A percentile compares a stretch with the other conserved stretches of the same genome.
These are phyloP conservation scores for Argentina anserina DNA, from an alignment of 306 rosid species.

Conservation along the genomic window DNA sequence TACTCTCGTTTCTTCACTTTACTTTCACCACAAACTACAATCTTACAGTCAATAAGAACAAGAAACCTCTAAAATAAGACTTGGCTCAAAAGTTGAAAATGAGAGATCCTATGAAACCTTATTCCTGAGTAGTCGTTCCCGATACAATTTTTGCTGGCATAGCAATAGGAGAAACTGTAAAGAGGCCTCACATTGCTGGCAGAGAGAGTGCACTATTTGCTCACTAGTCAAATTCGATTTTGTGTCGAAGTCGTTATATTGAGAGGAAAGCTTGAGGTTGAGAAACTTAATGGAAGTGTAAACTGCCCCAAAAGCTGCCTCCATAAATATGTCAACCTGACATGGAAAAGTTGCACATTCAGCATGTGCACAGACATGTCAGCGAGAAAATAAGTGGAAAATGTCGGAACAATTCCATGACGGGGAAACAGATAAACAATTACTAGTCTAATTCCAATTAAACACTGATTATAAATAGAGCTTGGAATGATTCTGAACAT, in stretches of 20 bases:
- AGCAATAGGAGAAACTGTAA: conserved; percentile 82
- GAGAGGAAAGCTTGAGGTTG: conserved; percentile 45
- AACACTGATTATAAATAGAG: conserved; percentile 12
- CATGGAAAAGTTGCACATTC: conserved; percentile 33
- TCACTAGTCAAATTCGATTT: conserved; percentile 50
- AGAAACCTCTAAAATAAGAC: conserved; percentile 7
- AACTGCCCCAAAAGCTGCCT: conserved; percentile 90
- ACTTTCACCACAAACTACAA: neutral
- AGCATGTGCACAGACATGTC: conserved; percentile 23
- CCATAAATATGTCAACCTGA: conserved; percentile 92
- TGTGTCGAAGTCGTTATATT: conserved; percentile 31
- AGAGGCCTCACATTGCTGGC: conserved; percentile 96
- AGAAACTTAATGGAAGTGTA: conserved; percentile 58
- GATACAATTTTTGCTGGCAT: conserved; percentile 80
- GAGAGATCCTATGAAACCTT: conserved; percentile 51
- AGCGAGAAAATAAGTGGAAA: conserved; percentile 1
- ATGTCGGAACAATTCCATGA: conserved; percentile 21
- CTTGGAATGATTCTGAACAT: conserved; percentile 18
- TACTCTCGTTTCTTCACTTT: neutral
- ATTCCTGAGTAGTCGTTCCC: conserved; percentile 79
- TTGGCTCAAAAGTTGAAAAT: conserved; percentile 24
- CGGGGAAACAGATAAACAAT: conserved; percentile 15
- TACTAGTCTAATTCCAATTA: conserved; percentile 12
- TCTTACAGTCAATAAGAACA: conserved; percentile 1
- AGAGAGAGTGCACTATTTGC: conserved; percentile 57